Evolutionary conservation across 306 rosid species (phyloP).

Genomic region (Prunus mume): DNA sequence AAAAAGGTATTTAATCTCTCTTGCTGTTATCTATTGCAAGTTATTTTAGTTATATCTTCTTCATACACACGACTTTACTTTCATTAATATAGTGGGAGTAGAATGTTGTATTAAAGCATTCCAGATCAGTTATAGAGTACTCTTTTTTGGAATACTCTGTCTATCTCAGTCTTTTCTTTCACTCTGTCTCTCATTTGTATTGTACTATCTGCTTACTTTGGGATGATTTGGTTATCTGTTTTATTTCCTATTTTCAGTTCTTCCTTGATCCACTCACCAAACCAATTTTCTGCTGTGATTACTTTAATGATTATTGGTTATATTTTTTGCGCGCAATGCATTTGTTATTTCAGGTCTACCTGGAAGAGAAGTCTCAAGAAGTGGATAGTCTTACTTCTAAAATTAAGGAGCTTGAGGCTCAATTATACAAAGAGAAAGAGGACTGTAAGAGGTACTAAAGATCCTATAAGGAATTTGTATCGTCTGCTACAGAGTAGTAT

Average conservation of each 20-base stretch:
- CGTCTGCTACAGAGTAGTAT: not conserved
- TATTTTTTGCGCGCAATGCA: not conserved
- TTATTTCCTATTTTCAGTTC: too few species aligned
- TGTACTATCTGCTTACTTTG: not conserved
- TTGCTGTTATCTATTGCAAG: not conserved
- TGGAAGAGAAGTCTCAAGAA: constrained; percentile 82
- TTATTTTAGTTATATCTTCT: not conserved
- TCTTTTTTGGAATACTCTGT: not conserved
- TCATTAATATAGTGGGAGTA: not conserved
- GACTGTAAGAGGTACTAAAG: constrained; percentile 66
- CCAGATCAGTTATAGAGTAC: not conserved
- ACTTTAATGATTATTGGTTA: not conserved
- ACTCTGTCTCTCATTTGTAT: not conserved
- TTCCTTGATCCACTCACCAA: not conserved
- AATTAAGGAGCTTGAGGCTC: constrained; percentile 86
- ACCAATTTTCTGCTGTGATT: not conserved
- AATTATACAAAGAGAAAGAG: constrained; percentile 63
- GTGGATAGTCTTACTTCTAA: constrained; percentile 77
- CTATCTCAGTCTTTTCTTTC: not conserved
- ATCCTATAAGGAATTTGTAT: not conserved
- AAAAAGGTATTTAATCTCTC: not conserved
- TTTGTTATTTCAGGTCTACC: constrained; percentile 43
- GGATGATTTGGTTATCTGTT: not conserved
- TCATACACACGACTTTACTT: not conserved
- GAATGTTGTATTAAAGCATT: not conserved